Conservation (phyloP, 1,284 basidiomycete genomes). For the Puccinia novopanici region DNA sequence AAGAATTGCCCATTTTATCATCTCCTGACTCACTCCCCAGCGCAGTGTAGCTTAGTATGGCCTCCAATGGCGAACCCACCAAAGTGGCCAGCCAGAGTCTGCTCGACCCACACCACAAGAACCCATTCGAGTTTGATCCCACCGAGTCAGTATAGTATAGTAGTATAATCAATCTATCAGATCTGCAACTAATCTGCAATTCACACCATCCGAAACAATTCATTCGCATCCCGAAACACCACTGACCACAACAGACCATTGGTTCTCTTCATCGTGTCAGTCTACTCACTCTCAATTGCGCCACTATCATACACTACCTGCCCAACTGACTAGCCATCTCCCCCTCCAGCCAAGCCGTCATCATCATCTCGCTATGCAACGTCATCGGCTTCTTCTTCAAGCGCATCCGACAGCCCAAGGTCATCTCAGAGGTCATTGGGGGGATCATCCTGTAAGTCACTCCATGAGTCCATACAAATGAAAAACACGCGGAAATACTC, state of each 20-base stretch:
- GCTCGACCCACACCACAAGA: slow-evolving; percentile 47
- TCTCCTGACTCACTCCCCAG: no score
- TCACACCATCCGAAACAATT: no score
- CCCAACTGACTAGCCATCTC: background rate
- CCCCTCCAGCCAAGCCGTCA: slow-evolving; percentile 60
- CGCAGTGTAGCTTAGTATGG: no score
- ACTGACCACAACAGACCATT: no score
- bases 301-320: background rate
- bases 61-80: no score
- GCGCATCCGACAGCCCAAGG: slow-evolving; percentile 76
- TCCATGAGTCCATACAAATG: slow-evolving; percentile 42
- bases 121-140: slow-evolving; percentile 47
- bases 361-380: slow-evolving; percentile 76
- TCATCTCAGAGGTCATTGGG: slow-evolving; percentile 83
- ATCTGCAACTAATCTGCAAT: no score
- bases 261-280: slow-evolving; percentile 47
- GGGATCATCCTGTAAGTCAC: slow-evolving; percentile 68
- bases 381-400: slow-evolving; percentile 68
- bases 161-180: background rate
- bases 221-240: no score
- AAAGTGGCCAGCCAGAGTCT: slow-evolving; percentile 44
- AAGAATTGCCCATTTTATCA: no score
- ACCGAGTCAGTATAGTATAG: slow-evolving; percentile 34
- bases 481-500: no score
- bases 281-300: background rate